Evolutionary conservation across 139 green algal species (phyloP).

Genomic region (Tetradesmus lagerheimii): DNA sequence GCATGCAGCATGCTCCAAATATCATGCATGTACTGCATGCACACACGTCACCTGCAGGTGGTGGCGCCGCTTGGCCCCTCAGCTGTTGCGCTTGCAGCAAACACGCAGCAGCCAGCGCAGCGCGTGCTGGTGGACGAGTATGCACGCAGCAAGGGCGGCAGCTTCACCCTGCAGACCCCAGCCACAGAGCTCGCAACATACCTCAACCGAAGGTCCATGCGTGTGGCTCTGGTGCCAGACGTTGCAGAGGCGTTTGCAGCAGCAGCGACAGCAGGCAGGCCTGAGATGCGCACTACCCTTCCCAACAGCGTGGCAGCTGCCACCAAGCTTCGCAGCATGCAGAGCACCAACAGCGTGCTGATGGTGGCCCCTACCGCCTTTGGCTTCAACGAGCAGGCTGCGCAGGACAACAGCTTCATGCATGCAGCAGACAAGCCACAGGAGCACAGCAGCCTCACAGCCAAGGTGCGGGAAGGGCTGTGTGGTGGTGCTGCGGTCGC

Average conservation of each 20-base stretch:
- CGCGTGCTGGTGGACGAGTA: constrained; percentile 86
- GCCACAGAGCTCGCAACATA: constrained; percentile 61
- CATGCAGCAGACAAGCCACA: constrained; percentile 59
- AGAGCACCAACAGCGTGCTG: constrained; percentile 90
- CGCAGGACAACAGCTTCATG: constrained; percentile 95
- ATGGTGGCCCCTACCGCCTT: constrained; percentile 98
- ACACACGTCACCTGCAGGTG: constrained; percentile 27
- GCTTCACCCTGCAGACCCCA: constrained; percentile 50
- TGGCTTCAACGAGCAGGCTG: constrained; percentile 94
- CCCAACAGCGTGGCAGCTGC: constrained; percentile 58
- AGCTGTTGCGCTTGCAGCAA: constrained; percentile 64
- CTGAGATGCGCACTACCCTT: constrained; percentile 12
- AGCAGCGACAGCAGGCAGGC: background rate
- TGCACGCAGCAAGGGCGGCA: background rate
- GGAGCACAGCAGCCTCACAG: constrained; percentile 52
- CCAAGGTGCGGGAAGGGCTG: constrained; percentile 28
- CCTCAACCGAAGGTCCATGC: constrained; percentile 6
- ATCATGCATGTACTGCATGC: background rate
- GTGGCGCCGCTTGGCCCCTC: constrained; percentile 59
- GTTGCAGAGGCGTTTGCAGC: constrained; percentile 37
- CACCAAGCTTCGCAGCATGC: constrained; percentile 45
- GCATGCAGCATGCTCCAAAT: no score
- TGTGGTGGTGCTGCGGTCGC: background rate
- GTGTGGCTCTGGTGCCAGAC: constrained; percentile 62
- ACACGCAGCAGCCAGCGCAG: constrained; percentile 48